These are phyloP conservation scores for Amyloporia xantha DNA, from an alignment of 768 basidiomycete genomes.

Conservation along the genomic window DNA sequence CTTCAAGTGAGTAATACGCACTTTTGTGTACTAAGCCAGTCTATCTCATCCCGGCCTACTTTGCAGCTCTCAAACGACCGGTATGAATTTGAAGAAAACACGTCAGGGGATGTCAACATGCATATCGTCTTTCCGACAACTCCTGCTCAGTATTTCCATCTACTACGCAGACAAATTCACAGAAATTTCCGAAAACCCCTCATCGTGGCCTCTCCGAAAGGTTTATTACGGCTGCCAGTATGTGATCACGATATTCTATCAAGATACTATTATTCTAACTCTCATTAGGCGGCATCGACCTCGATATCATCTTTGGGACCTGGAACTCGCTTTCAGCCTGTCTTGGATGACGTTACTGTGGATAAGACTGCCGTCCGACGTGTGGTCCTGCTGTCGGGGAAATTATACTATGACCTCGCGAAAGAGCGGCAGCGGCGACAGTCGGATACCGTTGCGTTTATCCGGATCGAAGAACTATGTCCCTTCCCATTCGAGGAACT, in stretches of 20 bases:
- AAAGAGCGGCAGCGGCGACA: slow-evolving; percentile 53
- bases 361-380: slow-evolving; percentile 41
- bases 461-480: slow-evolving; percentile 79
- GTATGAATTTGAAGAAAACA: slow-evolving; percentile 30
- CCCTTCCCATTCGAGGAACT: slow-evolving; percentile 78
- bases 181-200: slow-evolving; percentile 86
- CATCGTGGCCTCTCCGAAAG: slow-evolving; percentile 81
- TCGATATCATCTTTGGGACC: slow-evolving; percentile 51
- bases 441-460: slow-evolving; percentile 50
- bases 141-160: slow-evolving; percentile 88
- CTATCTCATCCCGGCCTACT: not conserved
- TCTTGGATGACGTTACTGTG: slow-evolving; percentile 47
- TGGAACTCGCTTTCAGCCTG: slow-evolving; percentile 60
- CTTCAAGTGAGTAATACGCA: slow-evolving; percentile 65
- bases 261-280: not conserved
- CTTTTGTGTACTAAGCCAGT: too few relatives aligned
- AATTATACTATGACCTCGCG: slow-evolving; percentile 82
- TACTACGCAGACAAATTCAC: slow-evolving; percentile 79
- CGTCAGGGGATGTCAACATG: slow-evolving; percentile 63
- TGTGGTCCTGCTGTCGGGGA: slow-evolving; percentile 74
- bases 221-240: slow-evolving; percentile 70
- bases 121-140: slow-evolving; percentile 84
- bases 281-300: slow-evolving; percentile 64
- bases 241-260: slow-evolving; percentile 18
- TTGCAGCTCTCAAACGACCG: slow-evolving; percentile 72